A percentile compares a stretch with the other conserved stretches of the same genome.
These are phyloP conservation scores for Ganoderma meredithae DNA, from an alignment of 1,284 basidiomycete species.

Conservation along the genomic window DNA sequence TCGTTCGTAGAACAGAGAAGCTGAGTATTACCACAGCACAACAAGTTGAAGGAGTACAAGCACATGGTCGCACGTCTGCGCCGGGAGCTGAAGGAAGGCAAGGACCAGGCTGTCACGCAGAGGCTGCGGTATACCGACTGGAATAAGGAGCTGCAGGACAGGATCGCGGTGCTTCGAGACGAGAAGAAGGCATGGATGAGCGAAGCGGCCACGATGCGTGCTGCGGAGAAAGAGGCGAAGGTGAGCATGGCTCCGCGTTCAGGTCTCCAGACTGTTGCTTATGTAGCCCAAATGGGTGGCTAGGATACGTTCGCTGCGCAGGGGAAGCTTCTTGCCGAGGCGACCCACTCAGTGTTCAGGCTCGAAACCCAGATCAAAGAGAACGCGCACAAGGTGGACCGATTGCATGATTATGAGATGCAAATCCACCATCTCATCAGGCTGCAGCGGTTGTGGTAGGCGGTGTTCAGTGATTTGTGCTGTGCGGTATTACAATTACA, in stretches of 20 bases:
- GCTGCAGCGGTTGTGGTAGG: constrained; percentile 74
- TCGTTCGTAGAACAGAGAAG: background rate
- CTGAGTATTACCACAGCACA: constrained; percentile 57
- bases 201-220: constrained; percentile 68
- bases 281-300: constrained; percentile 16
- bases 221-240: constrained; percentile 68
- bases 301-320: constrained; percentile 76
- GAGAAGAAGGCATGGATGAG: constrained; percentile 72
- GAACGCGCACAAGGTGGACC: constrained; percentile 75
- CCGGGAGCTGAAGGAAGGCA: constrained; percentile 67
- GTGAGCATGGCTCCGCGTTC: constrained; percentile 43
- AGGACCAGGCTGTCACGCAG: constrained; percentile 64
- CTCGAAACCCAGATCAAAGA: constrained; percentile 74
- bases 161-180: constrained; percentile 68
- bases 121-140: constrained; percentile 77
- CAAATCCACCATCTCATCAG: constrained; percentile 77
- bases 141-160: constrained; percentile 73
- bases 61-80: constrained; percentile 68
- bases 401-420: constrained; percentile 74
- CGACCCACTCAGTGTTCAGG: constrained; percentile 63
- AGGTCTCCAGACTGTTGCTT: background rate
- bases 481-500: background rate
- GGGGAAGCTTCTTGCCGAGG: constrained; percentile 67
- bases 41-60: constrained; percentile 78
- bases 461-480: background rate